These are phyloP conservation scores for Ophiostoma australiae DNA, from an alignment of 2,329 filamentous ascomycete genomes.

Conservation along the genomic window DNA sequence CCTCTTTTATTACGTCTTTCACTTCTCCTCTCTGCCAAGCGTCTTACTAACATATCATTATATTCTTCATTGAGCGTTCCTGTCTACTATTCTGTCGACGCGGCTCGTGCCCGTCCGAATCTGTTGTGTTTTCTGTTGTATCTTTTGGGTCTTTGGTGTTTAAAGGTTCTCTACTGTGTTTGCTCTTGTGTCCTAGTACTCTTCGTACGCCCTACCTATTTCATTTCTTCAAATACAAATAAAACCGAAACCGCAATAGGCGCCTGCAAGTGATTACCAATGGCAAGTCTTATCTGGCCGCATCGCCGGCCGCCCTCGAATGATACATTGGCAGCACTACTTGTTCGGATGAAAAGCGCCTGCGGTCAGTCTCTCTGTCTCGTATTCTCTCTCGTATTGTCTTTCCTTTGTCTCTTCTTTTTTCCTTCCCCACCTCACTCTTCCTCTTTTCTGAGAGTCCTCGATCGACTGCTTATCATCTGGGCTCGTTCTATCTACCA, in stretches of 20 bases:
- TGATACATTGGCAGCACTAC: background rate
- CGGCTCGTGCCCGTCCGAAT: too few relatives aligned
- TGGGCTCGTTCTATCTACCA: too few relatives aligned
- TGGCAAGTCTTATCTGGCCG: background rate
- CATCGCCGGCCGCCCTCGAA: background rate
- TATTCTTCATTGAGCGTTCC: slow-evolving; percentile 9
- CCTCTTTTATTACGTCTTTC: background rate
- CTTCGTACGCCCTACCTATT: background rate
- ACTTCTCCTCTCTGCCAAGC: background rate
- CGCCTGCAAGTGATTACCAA: background rate
- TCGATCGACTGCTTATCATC: too few relatives aligned
- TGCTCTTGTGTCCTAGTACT: background rate
- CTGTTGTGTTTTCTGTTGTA: background rate
- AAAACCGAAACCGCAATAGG: background rate
- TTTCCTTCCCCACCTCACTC: background rate
- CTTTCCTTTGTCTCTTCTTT: background rate
- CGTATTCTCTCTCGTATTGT: background rate
- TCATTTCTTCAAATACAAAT: slow-evolving; percentile 3
- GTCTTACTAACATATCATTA: background rate
- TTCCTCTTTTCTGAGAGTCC: background rate
- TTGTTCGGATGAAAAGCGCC: background rate
- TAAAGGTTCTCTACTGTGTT: background rate
- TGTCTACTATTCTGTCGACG: background rate
- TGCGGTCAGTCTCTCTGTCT: background rate
- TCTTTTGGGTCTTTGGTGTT: background rate